Conservation (phyloP, 495 filamentous ascomycete genomes). For the Aspergillus bridgeri region DNA sequence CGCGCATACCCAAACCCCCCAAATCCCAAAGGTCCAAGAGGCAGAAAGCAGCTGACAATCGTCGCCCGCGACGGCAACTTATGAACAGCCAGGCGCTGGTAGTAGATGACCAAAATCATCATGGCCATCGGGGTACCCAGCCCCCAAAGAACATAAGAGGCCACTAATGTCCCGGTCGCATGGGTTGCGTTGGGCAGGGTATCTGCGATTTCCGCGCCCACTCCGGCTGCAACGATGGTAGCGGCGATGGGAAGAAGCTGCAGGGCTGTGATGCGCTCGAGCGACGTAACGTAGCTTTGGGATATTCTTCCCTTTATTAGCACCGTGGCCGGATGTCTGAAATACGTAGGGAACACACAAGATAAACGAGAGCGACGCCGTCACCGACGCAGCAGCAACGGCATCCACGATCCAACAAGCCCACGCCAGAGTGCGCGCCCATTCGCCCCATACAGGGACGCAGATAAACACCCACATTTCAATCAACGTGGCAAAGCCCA, state of each 20-base stretch:
- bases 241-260: constrained; percentile 47
- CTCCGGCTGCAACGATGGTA: constrained; percentile 44
- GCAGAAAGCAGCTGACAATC: constrained; percentile 46
- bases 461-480: constrained; percentile 45
- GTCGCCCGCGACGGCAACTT: constrained; percentile 44
- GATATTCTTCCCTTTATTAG: constrained; percentile 23
- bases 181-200: constrained; percentile 23
- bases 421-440: constrained; percentile 36
- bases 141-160: constrained; percentile 45
- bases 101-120: constrained; percentile 44
- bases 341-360: constrained; percentile 28
- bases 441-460: constrained; percentile 41
- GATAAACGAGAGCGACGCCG: constrained; percentile 39
- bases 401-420: constrained; percentile 47
- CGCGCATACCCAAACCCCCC: constrained; percentile 38
- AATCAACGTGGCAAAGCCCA: constrained; percentile 50
- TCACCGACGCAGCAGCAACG: constrained; percentile 33
- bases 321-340: neutral
- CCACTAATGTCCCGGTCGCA: constrained; percentile 39
- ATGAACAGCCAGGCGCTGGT: constrained; percentile 43
- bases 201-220: constrained; percentile 37
- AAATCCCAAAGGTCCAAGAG: constrained; percentile 46
- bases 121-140: constrained; percentile 43
- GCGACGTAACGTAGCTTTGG: constrained; percentile 34
- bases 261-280: constrained; percentile 43